phyloP scores from a whole-genome alignment of 169 alveolate species.

The Plasmodium cynomolgi region DNA sequence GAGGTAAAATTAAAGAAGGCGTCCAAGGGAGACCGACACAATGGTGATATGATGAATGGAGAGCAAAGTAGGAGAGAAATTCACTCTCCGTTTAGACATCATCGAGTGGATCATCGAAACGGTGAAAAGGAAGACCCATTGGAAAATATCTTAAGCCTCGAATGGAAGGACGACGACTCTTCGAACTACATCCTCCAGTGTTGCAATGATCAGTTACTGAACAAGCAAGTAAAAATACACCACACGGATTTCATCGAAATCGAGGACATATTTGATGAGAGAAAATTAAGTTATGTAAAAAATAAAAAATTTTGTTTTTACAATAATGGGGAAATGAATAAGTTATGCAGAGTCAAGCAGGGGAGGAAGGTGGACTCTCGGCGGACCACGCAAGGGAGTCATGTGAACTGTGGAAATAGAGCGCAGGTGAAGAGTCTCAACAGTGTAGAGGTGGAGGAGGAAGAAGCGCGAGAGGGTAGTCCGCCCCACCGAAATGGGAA shows the following conservation, averaged over 20 bases:
- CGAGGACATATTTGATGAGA: conserved; percentile 57
- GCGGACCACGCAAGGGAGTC: no score
- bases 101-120: background rate
- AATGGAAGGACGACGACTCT: background rate
- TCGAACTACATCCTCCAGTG: conserved; percentile 8
- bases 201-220: conserved; percentile 2
- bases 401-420: background rate
- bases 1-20: conserved; percentile 2
- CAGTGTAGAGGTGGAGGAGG: background rate
- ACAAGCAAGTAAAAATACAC: conserved; percentile 33
- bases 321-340: conserved; percentile 23
- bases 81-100: background rate
- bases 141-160: conserved; percentile 4
- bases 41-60: background rate
- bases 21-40: background rate
- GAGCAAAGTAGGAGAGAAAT: background rate
- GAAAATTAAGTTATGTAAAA: conserved; percentile 9
- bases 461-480: background rate
- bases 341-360: background rate
- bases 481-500: background rate
- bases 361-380: background rate
- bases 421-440: background rate
- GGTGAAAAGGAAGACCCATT: background rate
- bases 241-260: conserved; percentile 62
- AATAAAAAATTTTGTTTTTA: conserved; percentile 66